A percentile compares a stretch with the other conserved stretches of the same genome.
These are phyloP conservation scores for Gryganskiella cystojenkinii DNA, from an alignment of 192 early-diverging fungal genomes.

Conservation along the genomic window DNA sequence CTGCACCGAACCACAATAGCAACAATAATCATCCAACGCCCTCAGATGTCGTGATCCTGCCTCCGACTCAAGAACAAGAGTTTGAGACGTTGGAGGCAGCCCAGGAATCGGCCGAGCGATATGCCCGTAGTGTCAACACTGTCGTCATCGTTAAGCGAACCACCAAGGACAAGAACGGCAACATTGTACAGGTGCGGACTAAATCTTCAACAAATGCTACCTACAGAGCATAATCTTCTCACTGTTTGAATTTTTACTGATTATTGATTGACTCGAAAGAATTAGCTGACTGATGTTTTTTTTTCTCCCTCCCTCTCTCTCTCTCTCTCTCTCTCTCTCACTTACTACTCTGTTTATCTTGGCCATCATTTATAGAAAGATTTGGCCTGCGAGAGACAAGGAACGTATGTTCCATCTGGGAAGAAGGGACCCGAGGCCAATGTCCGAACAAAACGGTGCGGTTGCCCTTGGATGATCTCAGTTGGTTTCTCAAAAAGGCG, in stretches of 20 bases:
- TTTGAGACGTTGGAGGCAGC: constrained; percentile 33
- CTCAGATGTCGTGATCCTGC: constrained; percentile 4
- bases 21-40: background rate
- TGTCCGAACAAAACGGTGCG: constrained; percentile 43
- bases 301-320: too few relatives aligned
- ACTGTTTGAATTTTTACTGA: too few relatives aligned
- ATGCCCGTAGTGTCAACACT: constrained; percentile 34
- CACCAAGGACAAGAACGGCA: constrained; percentile 42
- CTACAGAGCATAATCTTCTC: too few relatives aligned
- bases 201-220: too few relatives aligned
- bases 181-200: constrained; percentile 34
- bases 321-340: too few relatives aligned
- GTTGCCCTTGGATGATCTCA: constrained; percentile 53
- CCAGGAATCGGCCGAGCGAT: constrained; percentile 32
- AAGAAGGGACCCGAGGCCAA: constrained; percentile 22
- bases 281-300: too few relatives aligned
- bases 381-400: constrained; percentile 49
- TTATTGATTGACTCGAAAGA: too few relatives aligned
- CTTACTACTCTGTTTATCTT: too few relatives aligned
- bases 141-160: constrained; percentile 49
- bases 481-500: constrained; percentile 53
- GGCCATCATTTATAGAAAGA: constrained; percentile 44
- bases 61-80: constrained; percentile 33
- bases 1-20: constrained; percentile 4
- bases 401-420: constrained; percentile 24